Conservation (phyloP, 768 basidiomycete species). For the Mycena chlorophos region DNA sequence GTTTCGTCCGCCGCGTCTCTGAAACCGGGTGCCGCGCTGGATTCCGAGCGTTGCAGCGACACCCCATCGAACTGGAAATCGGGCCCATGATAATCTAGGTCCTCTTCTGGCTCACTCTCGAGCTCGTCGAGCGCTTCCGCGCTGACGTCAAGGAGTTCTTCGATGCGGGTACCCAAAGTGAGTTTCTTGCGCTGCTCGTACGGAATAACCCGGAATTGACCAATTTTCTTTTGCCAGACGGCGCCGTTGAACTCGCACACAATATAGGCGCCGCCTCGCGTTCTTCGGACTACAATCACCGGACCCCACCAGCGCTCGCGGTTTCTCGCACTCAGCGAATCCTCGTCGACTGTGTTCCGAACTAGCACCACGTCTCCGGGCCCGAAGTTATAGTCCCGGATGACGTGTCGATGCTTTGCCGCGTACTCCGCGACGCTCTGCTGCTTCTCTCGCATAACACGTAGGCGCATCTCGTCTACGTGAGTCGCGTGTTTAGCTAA, state of each 20-base stretch:
- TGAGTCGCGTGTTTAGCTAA: constrained; percentile 17
- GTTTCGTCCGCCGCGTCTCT: too few relatives aligned
- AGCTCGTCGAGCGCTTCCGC: background rate
- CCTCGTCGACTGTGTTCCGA: constrained; percentile 22
- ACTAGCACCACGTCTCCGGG: constrained; percentile 28
- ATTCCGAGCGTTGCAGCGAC: background rate
- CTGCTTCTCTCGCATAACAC: constrained; percentile 10
- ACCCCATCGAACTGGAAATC: constrained; percentile 10
- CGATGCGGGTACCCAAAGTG: background rate
- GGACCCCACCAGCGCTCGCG: constrained; percentile 27
- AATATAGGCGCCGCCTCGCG: constrained; percentile 7
- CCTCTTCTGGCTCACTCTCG: background rate
- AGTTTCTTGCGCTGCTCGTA: constrained; percentile 5
- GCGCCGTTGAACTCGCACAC: constrained; percentile 15
- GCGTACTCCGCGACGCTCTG: constrained; percentile 22
- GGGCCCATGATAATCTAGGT: background rate
- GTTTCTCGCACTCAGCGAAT: constrained; percentile 20
- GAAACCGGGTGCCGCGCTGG: too few relatives aligned
- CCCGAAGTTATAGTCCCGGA: constrained; percentile 17
- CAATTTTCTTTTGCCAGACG: constrained; percentile 9
- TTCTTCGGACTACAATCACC: constrained; percentile 20
- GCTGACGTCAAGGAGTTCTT: constrained; percentile 6
- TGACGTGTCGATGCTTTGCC: constrained; percentile 9
- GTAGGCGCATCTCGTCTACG: constrained; percentile 18
- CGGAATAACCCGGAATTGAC: constrained; percentile 12